These are phyloP conservation scores for Fusarium drepaniforme DNA, from an alignment of 2,329 filamentous ascomycete species.

Conservation along the genomic window DNA sequence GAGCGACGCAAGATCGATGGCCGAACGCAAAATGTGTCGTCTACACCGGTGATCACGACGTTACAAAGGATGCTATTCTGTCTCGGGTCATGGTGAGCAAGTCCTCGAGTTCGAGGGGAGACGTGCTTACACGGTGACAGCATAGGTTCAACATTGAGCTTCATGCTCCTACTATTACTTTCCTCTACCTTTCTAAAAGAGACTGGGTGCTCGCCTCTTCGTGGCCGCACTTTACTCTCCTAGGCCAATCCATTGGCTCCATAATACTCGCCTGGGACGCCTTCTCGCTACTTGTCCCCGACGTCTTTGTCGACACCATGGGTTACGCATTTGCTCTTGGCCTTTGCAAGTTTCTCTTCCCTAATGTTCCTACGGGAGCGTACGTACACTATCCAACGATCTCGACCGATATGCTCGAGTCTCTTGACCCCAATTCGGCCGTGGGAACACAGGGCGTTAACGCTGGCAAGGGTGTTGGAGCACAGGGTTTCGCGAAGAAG, in stretches of 20 bases:
- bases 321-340: conserved; percentile 94
- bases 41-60: conserved; percentile 95
- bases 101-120: conserved; percentile 6
- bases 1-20: conserved; percentile 89
- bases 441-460: conserved; percentile 80
- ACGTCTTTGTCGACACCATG: conserved; percentile 98
- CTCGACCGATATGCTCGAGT: conserved; percentile 95
- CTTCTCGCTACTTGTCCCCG: conserved; percentile 90
- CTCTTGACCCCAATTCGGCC: conserved; percentile 73
- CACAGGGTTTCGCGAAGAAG: conserved; percentile 78
- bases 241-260: conserved; percentile 94
- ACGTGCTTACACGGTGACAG: conserved; percentile 53
- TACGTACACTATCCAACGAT: conserved; percentile 99
- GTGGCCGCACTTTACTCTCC: conserved; percentile 91
- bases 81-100: conserved; percentile 75
- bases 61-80: conserved; percentile 83
- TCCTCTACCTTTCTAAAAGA: conserved; percentile 91
- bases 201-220: conserved; percentile 87
- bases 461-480: conserved; percentile 82
- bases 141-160: conserved; percentile 93
- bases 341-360: conserved; percentile 86
- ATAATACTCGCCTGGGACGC: conserved; percentile 91
- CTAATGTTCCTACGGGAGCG: conserved; percentile 82
- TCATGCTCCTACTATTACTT: conserved; percentile 83
- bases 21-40: conserved; percentile 90